phyloP scores from a whole-genome alignment of 2,329 filamentous ascomycete species.

The Trichoderma atroviride region DNA sequence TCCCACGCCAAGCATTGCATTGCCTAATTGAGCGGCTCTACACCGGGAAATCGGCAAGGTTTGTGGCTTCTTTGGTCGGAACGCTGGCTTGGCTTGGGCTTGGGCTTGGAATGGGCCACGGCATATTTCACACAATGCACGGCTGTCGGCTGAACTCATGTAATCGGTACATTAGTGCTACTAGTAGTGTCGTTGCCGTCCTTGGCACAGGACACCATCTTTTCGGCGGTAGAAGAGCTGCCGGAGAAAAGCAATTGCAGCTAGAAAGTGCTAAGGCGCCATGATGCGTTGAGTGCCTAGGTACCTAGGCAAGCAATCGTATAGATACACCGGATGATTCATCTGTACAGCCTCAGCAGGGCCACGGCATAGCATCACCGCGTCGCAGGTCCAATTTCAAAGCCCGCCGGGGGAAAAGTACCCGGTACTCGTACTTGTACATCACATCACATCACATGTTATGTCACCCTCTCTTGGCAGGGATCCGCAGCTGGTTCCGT shows the following conservation, averaged over 20 bases:
- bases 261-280: background rate
- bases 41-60: constrained; percentile 7
- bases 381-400: background rate
- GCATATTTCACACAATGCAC: background rate
- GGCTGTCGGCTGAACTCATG: background rate
- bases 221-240: background rate
- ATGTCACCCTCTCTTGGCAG: background rate
- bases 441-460: background rate
- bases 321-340: background rate
- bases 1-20: background rate
- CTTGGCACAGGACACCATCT: background rate
- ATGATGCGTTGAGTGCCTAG: background rate
- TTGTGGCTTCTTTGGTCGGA: constrained; percentile 4
- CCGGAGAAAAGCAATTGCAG: background rate
- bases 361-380: background rate
- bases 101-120: background rate
- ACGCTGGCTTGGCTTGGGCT: constrained; percentile 2
- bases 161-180: background rate
- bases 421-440: background rate
- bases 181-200: background rate
- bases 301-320: background rate
- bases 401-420: background rate
- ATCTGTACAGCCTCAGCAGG: background rate
- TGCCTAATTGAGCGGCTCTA: background rate
- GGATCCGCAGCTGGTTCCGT: background rate